These are phyloP conservation scores for Pseudotsuga menziesii DNA, from an alignment of 75 land plant genomes.

Conservation along the genomic window DNA sequence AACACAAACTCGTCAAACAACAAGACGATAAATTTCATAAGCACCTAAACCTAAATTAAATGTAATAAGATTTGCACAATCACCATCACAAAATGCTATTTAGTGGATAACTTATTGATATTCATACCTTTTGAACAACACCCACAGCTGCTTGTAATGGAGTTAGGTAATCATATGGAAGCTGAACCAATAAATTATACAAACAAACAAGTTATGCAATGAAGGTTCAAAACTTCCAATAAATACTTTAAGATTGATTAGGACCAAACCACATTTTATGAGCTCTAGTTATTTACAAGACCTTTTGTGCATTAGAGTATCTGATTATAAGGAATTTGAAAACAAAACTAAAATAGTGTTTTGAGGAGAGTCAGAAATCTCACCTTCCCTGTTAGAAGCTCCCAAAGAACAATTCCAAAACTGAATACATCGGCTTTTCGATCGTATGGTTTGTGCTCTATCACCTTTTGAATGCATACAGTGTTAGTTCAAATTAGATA, in stretches of 20 bases:
- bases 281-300: not conserved
- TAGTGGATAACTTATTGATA: not conserved
- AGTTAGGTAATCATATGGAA: conserved; percentile 91
- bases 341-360: no score
- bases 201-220: not conserved
- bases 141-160: conserved; percentile 99
- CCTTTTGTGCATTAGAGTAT: not conserved
- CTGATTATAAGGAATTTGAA: no score
- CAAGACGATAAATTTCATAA: no score
- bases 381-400: conserved; percentile 94
- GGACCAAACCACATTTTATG: not conserved
- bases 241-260: not conserved
- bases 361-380: not conserved
- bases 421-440: conserved; percentile 96
- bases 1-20: no score
- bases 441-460: conserved; percentile 98
- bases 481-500: not conserved
- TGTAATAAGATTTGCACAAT: no score
- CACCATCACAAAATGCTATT: no score
- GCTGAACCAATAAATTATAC: conserved; percentile 37
- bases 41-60: no score
- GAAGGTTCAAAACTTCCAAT: not conserved
- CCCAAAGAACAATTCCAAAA: conserved; percentile 94
- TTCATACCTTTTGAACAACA: conserved; percentile 92
- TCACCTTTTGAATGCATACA: conserved; percentile 44